Evolutionary conservation across 2,329 filamentous ascomycete genomes (phyloP), one percentile per base, ranked within the genome.

Genomic region (Alternaria atra): DNA sequence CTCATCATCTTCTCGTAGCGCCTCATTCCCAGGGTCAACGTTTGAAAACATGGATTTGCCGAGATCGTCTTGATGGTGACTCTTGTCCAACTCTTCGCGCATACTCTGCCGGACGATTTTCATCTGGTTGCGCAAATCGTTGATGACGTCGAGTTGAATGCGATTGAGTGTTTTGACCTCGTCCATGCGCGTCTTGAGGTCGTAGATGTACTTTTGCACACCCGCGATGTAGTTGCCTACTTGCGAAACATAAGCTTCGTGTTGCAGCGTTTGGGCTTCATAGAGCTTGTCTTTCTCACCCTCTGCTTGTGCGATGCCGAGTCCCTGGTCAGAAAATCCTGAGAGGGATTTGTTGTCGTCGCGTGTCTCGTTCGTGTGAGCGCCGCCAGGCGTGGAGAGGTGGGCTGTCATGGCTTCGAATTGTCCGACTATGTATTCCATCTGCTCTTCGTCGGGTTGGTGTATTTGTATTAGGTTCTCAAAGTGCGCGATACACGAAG

Each of bases 161-260:
- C 62, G 63, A 44, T 78, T 77, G 43, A 78, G 58, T 20, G 71
- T 67, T 57, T 74, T 75, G 44, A 73, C 64, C 60, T 78, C 76
- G 7, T 76, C 74, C n/a, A 77, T 63, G 25, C 75, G 65, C 65
- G 61, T 67, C 30, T 69, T 68, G 44, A 77, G 52, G 34, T 76
- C 73, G 30, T 65, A 52, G 4, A 72, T 69, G 30, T 70, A 63
- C 23, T 63, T 69, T 47, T 68, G 64, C 12, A 78, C 75, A 32
- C 66, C 66, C 13, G 65, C 61, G 29, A 77, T 72, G 48, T 74
- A 77, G 15, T 52, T 62, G 1, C 61, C 71, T 4, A 77, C 74
- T 40, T 72, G 63, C 3, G 60, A 50, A 8, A 75, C 62, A 46
- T 78, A 77, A 30, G 58, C 48, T 23, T 60, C 65, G 13, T 64